These are phyloP conservation scores for Lachancea mirantina DNA, from an alignment of 805 yeast genomes.

Conservation along the genomic window DNA sequence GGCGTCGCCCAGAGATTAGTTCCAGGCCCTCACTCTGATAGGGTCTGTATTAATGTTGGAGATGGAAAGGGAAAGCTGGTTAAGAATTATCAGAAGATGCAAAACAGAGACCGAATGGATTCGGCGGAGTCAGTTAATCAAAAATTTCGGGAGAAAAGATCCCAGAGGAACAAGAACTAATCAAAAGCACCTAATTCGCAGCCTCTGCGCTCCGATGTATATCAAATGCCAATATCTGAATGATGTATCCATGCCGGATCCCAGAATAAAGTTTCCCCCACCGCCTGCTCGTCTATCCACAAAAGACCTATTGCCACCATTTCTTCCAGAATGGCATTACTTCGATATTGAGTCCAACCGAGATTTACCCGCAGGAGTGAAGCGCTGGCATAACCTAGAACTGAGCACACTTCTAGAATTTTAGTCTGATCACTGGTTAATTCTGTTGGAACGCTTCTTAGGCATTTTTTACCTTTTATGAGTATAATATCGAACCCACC, in stretches of 20 bases:
- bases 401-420: conserved; percentile 68
- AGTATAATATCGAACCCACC: conserved; percentile 60
- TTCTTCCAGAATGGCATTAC: conserved; percentile 59
- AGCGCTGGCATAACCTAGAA: conserved; percentile 66
- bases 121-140: conserved; percentile 64
- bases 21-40: no score
- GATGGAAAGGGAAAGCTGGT: conserved; percentile 67
- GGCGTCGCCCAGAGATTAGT: conserved; percentile 24
- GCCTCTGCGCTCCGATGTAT: no score
- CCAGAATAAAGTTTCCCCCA: conserved; percentile 50
- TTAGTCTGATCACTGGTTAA: conserved; percentile 60
- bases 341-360: conserved; percentile 61
- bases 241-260: conserved; percentile 63
- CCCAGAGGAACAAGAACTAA: not conserved
- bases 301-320: conserved; percentile 76
- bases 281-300: conserved; percentile 66
- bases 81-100: conserved; percentile 50
- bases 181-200: no score
- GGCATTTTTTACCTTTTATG: conserved; percentile 46
- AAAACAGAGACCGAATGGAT: conserved; percentile 50
- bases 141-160: conserved; percentile 45
- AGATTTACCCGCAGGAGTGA: conserved; percentile 64
- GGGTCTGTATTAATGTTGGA: conserved; percentile 52
- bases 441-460: conserved; percentile 58
- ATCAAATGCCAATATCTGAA: conserved; percentile 2